Evolutionary conservation across 1,284 basidiomycete genomes (phyloP), one percentile per base, ranked within the genome.

Genomic region (Ceratobasidium sp.): DNA sequence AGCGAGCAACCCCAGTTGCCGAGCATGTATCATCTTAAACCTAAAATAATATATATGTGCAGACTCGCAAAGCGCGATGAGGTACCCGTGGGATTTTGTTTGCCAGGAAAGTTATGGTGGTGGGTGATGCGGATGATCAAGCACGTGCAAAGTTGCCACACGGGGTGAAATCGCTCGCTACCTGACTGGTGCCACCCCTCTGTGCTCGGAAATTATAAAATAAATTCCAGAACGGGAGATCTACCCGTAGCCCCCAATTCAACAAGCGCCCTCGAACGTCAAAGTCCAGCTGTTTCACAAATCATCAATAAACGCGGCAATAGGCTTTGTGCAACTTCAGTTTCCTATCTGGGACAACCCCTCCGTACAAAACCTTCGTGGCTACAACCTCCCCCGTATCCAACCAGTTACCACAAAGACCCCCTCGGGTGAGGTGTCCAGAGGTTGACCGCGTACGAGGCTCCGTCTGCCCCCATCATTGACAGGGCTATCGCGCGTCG

Each of bases 131-230:
- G 51, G 43, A 24, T 34, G 59, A 62, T 62, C 65, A 69, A 69
- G 65, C 65, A 69, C 53, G 65, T 69, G 65, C 65, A 69, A 69
- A 69, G 31, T 39, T 69, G 39, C 65, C 65, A 69, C 65, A 46
- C 65, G 65, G 39, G 43, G 29, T 41, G 62, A 64, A 64, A 43
- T 54, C 41, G 24, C 46, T n/a, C 53, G 46, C 13, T 31, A 43
- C n/a, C 22, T 34, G 64, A 24, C 14, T 56, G 43, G 48, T n/a
- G n/a, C n/a, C n/a, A n/a, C n/a, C n/a, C n/a, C n/a, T n/a, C n/a
- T n/a, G n/a, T n/a, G n/a, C n/a, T n/a, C n/a, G n/a, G n/a, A n/a
- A n/a, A n/a, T n/a, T n/a, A n/a, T n/a, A n/a, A n/a, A n/a, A n/a
- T n/a, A n/a, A n/a, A n/a, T n/a, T n/a, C n/a, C n/a, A n/a, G n/a